Percentiles rank a stretch among this genome's conserved stretches.
These are phyloP conservation scores for Boletus sp. DNA, from an alignment of 768 basidiomycete genomes.

Conservation along the genomic window DNA sequence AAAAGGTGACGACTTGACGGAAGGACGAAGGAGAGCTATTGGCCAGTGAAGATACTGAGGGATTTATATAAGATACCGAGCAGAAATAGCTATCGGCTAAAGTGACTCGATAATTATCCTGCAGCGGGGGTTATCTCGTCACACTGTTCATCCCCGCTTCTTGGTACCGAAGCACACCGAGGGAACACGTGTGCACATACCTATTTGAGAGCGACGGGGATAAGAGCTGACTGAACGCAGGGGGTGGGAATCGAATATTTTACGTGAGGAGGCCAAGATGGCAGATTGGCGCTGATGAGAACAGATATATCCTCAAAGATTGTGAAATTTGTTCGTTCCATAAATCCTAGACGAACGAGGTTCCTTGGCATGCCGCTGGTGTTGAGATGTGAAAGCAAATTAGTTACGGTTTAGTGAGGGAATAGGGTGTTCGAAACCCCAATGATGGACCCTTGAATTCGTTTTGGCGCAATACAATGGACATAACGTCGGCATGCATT, in stretches of 20 bases:
- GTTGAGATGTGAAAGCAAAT: background rate
- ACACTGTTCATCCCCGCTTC: slow-evolving; percentile 16
- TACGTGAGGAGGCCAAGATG: slow-evolving; percentile 19
- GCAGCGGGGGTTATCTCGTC: slow-evolving; percentile 11
- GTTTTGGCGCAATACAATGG: background rate
- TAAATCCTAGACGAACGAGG: background rate
- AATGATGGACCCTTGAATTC: background rate
- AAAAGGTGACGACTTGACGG: slow-evolving; percentile 4
- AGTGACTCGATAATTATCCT: slow-evolving; percentile 9
- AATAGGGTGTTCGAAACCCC: background rate
- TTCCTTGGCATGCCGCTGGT: background rate
- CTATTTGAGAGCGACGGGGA: slow-evolving; percentile 12
- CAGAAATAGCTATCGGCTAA: slow-evolving; percentile 11
- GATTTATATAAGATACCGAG: slow-evolving; percentile 20
- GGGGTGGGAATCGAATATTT: slow-evolving; percentile 24
- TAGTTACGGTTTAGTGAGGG: background rate
- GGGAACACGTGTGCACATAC: slow-evolving; percentile 21
- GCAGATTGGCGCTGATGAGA: slow-evolving; percentile 12
- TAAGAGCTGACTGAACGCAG: slow-evolving; percentile 1
- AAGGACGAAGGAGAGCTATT: slow-evolving; percentile 1
- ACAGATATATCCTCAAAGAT: slow-evolving; percentile 6
- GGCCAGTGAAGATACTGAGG: slow-evolving; percentile 5
- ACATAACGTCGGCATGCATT: background rate
- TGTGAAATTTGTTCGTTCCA: background rate
- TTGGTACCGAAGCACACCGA: slow-evolving; percentile 14